These are phyloP conservation scores for Diaporthe citrichinensis DNA, from an alignment of 2,329 filamentous ascomycete species.

Conservation along the genomic window DNA sequence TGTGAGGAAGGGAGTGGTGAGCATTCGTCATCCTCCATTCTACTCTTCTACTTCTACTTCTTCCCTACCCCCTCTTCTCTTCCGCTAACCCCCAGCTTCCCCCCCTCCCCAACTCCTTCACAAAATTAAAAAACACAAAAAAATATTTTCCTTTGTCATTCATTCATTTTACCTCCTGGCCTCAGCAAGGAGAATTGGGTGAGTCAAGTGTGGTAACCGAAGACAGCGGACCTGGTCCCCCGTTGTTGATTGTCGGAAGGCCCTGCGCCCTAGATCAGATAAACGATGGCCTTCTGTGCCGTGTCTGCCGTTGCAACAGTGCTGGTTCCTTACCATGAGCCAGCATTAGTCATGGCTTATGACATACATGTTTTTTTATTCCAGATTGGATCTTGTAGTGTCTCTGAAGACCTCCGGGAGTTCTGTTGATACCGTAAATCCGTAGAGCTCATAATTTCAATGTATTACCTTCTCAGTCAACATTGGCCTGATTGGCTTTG, in stretches of 20 bases:
- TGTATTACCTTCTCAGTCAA: neutral
- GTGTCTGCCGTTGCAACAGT: slow-evolving; percentile 13
- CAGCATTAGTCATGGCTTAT: neutral
- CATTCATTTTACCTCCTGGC: neutral
- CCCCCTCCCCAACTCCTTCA: neutral
- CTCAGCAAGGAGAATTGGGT: slow-evolving; percentile 14
- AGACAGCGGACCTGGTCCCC: slow-evolving; percentile 15
- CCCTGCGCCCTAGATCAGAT: slow-evolving; percentile 31
- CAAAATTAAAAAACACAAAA: neutral
- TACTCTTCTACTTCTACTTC: neutral
- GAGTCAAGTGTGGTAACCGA: slow-evolving; percentile 9
- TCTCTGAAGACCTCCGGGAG: neutral
- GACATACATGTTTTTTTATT: neutral
- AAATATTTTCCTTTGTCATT: slow-evolving; percentile 4
- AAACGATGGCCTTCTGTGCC: neutral
- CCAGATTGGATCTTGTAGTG: neutral
- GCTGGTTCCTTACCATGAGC: neutral
- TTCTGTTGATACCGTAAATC: neutral
- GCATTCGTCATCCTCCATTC: neutral
- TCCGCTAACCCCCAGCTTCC: neutral
- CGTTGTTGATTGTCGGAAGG: slow-evolving; percentile 22
- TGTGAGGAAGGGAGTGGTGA: neutral
- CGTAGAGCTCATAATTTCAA: neutral
- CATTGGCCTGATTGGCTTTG: neutral
- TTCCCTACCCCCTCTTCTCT: neutral